Evolutionary conservation across 495 filamentous ascomycete species (phyloP).

Genomic region (Xylaria venustula): DNA sequence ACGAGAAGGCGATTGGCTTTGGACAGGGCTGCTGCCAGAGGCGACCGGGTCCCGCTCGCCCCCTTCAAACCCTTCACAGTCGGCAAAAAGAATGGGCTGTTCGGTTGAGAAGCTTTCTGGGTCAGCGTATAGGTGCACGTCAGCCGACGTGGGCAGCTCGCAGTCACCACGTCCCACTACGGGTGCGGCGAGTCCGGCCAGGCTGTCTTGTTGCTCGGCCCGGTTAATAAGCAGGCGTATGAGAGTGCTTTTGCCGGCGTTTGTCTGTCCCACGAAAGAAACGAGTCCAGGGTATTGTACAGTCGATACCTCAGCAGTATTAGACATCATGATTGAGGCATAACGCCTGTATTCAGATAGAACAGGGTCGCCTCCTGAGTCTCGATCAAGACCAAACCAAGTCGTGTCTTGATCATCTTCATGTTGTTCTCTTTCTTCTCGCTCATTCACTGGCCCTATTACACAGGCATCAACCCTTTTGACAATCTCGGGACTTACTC

Average conservation of each 20-base stretch:
- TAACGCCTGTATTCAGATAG: background rate
- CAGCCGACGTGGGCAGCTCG: conserved; percentile 5
- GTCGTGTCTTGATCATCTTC: background rate
- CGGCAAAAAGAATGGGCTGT: background rate
- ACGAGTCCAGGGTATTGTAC: conserved; percentile 12
- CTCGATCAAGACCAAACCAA: background rate
- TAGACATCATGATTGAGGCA: background rate
- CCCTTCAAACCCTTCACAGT: background rate
- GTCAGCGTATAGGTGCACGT: conserved; percentile 13
- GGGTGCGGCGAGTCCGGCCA: background rate
- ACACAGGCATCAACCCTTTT: background rate
- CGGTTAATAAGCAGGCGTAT: conserved; percentile 12
- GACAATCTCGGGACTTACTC: background rate
- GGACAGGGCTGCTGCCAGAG: no score
- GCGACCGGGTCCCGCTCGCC: background rate
- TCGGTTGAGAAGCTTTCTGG: background rate
- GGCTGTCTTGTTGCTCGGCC: background rate
- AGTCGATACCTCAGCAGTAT: background rate
- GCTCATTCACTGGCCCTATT: background rate
- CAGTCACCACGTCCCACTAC: conserved; percentile 1
- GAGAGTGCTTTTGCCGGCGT: conserved; percentile 18
- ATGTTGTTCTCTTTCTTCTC: background rate
- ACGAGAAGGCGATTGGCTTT: no score
- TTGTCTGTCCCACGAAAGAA: conserved; percentile 17
- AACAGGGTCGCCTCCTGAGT: background rate